Conservation (phyloP, 345 rosid species). For the Schrenkiella parvula region DNA sequence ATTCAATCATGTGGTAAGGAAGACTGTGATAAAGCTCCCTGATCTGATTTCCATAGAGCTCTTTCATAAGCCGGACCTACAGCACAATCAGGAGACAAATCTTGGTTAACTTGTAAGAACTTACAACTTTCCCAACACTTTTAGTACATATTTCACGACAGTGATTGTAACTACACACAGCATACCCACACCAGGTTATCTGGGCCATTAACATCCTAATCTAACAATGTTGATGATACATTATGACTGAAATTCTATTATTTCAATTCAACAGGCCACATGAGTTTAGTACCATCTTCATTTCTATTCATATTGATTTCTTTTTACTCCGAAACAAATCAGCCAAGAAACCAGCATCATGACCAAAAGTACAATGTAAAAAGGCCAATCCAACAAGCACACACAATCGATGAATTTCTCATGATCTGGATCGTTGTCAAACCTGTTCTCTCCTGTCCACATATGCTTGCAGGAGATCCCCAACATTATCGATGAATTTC, state of each 20-base stretch:
- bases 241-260: too few relatives aligned
- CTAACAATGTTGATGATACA: too few relatives aligned
- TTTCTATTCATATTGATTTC: background rate
- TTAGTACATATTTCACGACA: background rate
- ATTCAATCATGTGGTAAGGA: conserved; percentile 91
- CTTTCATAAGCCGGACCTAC: conserved; percentile 88
- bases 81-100: conserved; percentile 10
- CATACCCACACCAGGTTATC: background rate
- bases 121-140: background rate
- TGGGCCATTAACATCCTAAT: too few relatives aligned
- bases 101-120: background rate
- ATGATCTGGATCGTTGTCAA: conserved; percentile 1
- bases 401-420: conserved; percentile 5
- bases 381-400: background rate
- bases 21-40: conserved; percentile 87
- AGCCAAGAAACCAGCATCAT: background rate
- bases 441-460: conserved; percentile 98
- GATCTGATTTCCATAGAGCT: conserved; percentile 90
- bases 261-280: too few relatives aligned
- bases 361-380: background rate
- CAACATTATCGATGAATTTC: conserved; percentile 89
- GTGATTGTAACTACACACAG: background rate
- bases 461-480: conserved; percentile 83
- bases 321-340: background rate
- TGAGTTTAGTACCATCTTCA: background rate